These are phyloP conservation scores for Babesia ovis DNA, from an alignment of 169 alveolate genomes.

Conservation along the genomic window DNA sequence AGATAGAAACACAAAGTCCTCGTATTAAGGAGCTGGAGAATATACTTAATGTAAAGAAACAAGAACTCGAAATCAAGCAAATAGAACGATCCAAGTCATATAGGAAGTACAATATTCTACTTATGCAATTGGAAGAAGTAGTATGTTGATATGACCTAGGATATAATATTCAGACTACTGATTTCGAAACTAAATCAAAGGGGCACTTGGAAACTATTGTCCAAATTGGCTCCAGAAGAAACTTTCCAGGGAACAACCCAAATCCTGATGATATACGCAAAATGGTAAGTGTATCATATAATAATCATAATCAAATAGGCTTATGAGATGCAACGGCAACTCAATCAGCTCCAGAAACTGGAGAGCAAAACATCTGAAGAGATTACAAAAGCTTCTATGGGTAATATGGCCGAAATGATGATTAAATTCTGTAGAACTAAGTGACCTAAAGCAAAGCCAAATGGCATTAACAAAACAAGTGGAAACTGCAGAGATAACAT, in stretches of 20 bases:
- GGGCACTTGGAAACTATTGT: background rate
- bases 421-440: background rate
- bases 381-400: background rate
- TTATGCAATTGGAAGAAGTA: constrained; percentile 7
- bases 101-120: background rate
- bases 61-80: background rate
- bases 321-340: background rate
- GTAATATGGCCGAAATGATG: background rate
- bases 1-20: background rate
- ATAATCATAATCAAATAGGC: too few species aligned
- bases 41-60: background rate
- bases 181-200: background rate
- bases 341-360: background rate
- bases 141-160: background rate
- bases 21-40: constrained; percentile 1
- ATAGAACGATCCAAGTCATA: background rate
- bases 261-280: too few species aligned
- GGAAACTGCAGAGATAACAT: constrained; percentile 1
- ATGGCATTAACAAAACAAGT: background rate
- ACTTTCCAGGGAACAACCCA: too few species aligned
- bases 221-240: too few species aligned
- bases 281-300: too few species aligned
- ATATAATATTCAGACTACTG: background rate
- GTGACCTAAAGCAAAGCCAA: background rate
- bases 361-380: background rate